These are phyloP conservation scores for Calophaca sinica DNA, from an alignment of 306 rosid genomes.

Conservation along the genomic window DNA sequence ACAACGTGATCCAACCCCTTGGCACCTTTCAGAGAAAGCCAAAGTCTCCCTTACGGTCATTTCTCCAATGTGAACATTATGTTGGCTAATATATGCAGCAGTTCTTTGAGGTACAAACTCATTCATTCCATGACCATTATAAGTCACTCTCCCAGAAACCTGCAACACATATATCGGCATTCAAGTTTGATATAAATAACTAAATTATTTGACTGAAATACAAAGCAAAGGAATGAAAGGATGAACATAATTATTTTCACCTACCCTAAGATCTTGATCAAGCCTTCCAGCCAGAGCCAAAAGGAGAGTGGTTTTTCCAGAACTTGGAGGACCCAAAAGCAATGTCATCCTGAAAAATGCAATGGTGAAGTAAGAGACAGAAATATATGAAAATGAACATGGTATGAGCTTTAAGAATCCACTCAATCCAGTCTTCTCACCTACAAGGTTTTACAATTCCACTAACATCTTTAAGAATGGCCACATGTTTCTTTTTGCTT, in stretches of 20 bases:
- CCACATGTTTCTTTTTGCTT: conserved; percentile 46
- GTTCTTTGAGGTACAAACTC: conserved; percentile 64
- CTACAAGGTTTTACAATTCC: conserved; percentile 77
- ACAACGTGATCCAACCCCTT: conserved; percentile 67
- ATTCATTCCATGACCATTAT: conserved; percentile 58
- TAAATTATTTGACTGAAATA: background rate
- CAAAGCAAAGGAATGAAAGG: background rate
- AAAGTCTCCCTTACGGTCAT: conserved; percentile 67
- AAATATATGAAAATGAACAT: background rate
- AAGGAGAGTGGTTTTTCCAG: conserved; percentile 81
- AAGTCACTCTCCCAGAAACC: conserved; percentile 58
- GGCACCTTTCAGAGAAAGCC: conserved; percentile 66
- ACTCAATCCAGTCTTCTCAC: conserved; percentile 42
- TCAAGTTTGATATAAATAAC: background rate
- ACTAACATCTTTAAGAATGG: conserved; percentile 68
- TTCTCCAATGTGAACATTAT: conserved; percentile 61
- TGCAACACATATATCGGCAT: conserved; percentile 4
- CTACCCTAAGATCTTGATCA: conserved; percentile 62
- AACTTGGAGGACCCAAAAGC: conserved; percentile 85
- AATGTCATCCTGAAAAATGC: conserved; percentile 63
- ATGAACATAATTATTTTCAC: conserved; percentile 41
- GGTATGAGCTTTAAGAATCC: background rate
- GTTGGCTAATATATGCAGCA: conserved; percentile 61
- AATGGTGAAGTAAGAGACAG: background rate
- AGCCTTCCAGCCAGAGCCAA: conserved; percentile 76